phyloP scores from a whole-genome alignment of 305 asterid species.

The Solanum chacoense region DNA sequence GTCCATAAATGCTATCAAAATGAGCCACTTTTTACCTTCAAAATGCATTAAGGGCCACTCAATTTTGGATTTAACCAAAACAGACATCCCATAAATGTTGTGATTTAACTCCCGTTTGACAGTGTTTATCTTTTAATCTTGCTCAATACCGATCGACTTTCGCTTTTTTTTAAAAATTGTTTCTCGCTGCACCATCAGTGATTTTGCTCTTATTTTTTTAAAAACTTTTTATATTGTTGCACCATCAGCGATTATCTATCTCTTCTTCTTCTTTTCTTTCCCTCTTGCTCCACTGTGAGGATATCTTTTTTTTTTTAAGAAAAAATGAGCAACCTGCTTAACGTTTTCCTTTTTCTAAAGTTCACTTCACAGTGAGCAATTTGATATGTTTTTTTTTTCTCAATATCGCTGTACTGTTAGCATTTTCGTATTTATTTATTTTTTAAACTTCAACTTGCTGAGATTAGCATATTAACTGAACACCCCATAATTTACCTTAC shows the following conservation, averaged over 20 bases:
- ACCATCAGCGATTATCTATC: neutral
- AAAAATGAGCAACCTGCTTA: neutral
- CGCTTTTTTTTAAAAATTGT: accelerated
- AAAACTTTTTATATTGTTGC: neutral
- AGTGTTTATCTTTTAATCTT: neutral
- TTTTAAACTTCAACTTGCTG: neutral
- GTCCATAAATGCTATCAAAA: neutral
- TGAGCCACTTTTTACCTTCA: neutral
- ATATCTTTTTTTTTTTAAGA: no score
- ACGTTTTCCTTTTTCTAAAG: no score
- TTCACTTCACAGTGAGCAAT: neutral
- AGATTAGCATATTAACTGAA: neutral
- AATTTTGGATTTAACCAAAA: neutral
- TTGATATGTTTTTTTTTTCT: no score
- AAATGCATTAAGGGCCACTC: neutral
- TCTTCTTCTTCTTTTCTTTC: neutral
- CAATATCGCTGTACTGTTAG: no score
- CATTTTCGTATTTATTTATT: no score
- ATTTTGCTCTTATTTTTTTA: neutral
- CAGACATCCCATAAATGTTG: accelerated
- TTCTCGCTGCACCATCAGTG: neutral
- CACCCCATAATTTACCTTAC: neutral
- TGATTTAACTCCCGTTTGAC: neutral
- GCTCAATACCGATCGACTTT: neutral
- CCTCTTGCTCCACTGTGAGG: neutral